Conservation (phyloP, 441 rosid genomes). For the Hura crepitans region DNA sequence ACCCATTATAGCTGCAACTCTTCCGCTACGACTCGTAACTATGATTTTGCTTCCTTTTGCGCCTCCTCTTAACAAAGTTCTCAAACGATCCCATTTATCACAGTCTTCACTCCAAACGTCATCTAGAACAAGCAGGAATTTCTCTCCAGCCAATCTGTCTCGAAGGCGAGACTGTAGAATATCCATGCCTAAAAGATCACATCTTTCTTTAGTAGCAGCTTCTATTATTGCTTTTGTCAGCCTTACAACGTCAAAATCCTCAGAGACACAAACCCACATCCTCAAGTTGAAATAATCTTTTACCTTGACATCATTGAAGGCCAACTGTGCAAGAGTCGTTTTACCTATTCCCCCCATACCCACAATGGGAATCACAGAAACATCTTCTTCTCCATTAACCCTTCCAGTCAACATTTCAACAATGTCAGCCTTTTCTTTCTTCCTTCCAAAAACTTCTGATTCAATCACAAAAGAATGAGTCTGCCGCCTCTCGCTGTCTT, state of each 20-base stretch:
- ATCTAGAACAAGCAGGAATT: constrained; percentile 29
- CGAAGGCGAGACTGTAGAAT: constrained; percentile 12
- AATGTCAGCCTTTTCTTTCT: constrained; percentile 14
- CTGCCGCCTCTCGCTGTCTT: background rate
- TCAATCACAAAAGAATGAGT: constrained; percentile 13
- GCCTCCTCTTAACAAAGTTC: constrained; percentile 4
- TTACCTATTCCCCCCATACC: constrained; percentile 30
- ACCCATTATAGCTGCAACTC: constrained; percentile 17
- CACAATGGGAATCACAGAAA: constrained; percentile 13
- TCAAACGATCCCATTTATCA: constrained; percentile 16
- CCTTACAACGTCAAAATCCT: constrained; percentile 16
- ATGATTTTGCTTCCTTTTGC: constrained; percentile 28
- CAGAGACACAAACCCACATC: constrained; percentile 24
- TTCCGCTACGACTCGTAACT: constrained; percentile 22
- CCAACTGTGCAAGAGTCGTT: constrained; percentile 30
- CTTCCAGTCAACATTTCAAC: background rate
- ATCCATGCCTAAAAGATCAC: constrained; percentile 8
- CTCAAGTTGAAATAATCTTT: constrained; percentile 1
- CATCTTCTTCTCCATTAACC: background rate
- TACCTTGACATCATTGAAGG: constrained; percentile 23
- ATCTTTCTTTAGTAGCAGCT: background rate
- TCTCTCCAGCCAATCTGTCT: constrained; percentile 9
- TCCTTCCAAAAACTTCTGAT: constrained; percentile 22
- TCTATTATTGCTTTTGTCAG: constrained; percentile 7
- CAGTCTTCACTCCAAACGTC: constrained; percentile 28